phyloP scores from a whole-genome alignment of 495 filamentous ascomycete genomes.

The Daldinia grandis region DNA sequence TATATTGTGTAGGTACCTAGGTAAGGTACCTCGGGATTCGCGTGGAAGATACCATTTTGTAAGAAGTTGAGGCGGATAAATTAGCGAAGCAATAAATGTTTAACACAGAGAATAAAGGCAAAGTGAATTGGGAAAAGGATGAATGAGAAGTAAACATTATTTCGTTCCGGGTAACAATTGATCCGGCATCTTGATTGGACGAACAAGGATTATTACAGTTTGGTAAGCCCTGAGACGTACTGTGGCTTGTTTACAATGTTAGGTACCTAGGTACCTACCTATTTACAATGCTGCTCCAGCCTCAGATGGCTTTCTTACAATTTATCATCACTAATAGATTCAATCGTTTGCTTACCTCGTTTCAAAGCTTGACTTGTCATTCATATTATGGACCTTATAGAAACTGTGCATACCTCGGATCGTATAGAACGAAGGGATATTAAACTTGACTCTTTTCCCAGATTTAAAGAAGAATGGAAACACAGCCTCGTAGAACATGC shows the following conservation, averaged over 20 bases:
- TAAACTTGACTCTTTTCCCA: conserved; percentile 13
- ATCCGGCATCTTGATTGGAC: background rate
- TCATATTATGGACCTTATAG: background rate
- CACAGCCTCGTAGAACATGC: conserved; percentile 7
- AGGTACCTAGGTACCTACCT: too few relatives aligned
- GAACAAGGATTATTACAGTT: background rate
- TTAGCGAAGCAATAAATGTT: background rate
- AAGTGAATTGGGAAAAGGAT: too few relatives aligned
- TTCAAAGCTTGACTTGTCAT: background rate
- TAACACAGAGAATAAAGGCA: too few relatives aligned
- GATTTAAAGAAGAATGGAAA: conserved; percentile 38
- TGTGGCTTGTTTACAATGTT: background rate
- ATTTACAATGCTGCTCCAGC: too few relatives aligned
- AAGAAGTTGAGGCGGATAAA: background rate
- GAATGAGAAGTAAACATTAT: background rate
- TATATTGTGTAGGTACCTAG: conserved; percentile 1
- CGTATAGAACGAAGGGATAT: background rate
- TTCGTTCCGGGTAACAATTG: background rate
- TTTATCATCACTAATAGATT: background rate
- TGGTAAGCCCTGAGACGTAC: background rate
- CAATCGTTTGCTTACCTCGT: background rate
- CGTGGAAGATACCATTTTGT: conserved; percentile 23
- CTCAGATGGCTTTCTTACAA: background rate
- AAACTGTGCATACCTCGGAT: background rate
- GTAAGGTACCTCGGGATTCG: too few relatives aligned